These are phyloP conservation scores for Gastrodia elata DNA, from an alignment of 106 monocot species.

Conservation along the genomic window DNA sequence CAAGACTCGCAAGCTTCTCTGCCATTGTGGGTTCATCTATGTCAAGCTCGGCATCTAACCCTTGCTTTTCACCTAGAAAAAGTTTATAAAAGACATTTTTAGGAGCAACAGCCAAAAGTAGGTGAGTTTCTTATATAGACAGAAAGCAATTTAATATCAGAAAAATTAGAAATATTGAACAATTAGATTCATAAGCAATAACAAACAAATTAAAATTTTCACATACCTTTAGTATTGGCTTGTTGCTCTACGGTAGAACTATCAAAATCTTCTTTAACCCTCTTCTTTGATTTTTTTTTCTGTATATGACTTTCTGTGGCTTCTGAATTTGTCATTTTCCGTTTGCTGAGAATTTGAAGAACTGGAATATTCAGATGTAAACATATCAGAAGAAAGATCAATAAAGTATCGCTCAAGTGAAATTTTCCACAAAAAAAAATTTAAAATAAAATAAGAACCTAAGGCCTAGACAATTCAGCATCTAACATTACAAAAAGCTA, in stretches of 20 bases:
- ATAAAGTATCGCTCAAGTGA: not conserved
- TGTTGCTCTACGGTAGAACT: not conserved
- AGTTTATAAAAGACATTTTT: not conserved
- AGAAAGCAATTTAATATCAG: not conserved
- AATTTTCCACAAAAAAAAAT: not conserved
- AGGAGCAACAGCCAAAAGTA: not conserved
- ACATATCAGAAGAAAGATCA: not conserved
- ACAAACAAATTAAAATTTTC: not conserved
- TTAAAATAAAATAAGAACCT: too few species aligned
- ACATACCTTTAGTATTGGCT: constrained; percentile 10
- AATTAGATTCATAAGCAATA: not conserved
- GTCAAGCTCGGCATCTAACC: constrained; percentile 11
- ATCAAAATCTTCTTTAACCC: constrained; percentile 5
- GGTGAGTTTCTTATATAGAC: not conserved
- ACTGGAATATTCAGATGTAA: not conserved
- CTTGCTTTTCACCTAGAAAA: constrained; percentile 3
- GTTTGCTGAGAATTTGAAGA: not conserved
- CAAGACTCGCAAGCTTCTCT: constrained; percentile 72
- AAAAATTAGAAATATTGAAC: not conserved
- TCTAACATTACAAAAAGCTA: constrained; percentile 3
- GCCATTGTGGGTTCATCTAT: constrained; percentile 68
- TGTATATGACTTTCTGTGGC: not conserved
- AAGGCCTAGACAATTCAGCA: not conserved
- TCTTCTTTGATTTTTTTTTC: constrained; percentile 20
- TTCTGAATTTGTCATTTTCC: constrained; percentile 3